Conservation (phyloP, 202 grass and related monocot species). For the Schoenoplectus triqueter region DNA sequence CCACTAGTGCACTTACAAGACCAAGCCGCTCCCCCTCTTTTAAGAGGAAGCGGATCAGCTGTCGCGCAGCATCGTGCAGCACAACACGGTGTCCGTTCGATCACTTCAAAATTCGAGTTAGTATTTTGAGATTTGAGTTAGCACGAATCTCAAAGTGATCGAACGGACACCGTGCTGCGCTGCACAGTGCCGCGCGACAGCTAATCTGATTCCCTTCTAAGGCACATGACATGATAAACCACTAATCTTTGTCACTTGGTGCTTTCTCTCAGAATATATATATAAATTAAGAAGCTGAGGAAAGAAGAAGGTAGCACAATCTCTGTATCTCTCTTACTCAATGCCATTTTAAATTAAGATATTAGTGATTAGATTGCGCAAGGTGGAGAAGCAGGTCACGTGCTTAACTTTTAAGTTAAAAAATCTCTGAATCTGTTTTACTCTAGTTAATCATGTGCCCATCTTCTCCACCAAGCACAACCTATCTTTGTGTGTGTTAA, state of each 20-base stretch:
- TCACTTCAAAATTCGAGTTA: too few species aligned
- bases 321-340: background rate
- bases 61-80: too few species aligned
- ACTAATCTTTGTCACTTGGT: slow-evolving; percentile 3
- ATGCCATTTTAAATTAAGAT: background rate
- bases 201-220: too few species aligned
- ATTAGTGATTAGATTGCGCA: slow-evolving; percentile 32
- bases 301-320: background rate
- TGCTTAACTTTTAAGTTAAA: slow-evolving; percentile 29
- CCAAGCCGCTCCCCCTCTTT: background rate
- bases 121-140: too few species aligned
- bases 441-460: slow-evolving; percentile 45
- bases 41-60: too few species aligned
- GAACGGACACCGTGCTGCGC: too few species aligned
- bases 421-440: background rate
- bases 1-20: background rate
- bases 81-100: too few species aligned
- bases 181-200: too few species aligned
- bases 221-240: background rate
- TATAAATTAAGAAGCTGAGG: slow-evolving; percentile 20
- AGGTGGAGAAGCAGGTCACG: slow-evolving; percentile 63
- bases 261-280: background rate
- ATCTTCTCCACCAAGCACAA: slow-evolving; percentile 50
- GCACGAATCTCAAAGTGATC: too few species aligned
- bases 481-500: background rate